A percentile compares a stretch with the other conserved stretches of the same genome.
phyloP scores from a whole-genome alignment of 108 stramenopile species.

The Mayamaea pseudoterrestris region DNA sequence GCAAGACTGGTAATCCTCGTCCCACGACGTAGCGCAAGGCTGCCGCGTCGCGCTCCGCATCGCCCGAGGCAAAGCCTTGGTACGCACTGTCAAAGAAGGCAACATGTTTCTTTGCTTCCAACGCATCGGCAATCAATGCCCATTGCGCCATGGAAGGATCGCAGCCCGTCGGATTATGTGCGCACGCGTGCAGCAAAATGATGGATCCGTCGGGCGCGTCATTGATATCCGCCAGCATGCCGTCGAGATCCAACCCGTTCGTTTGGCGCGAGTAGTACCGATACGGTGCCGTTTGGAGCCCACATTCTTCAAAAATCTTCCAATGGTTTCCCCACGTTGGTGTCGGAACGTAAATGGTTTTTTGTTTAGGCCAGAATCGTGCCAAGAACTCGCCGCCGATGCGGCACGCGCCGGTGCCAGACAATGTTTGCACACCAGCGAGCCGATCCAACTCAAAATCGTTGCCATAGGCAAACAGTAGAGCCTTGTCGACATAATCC shows the following conservation, averaged over 20 bases:
- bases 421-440: slow-evolving; percentile 87
- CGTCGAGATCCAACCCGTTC: slow-evolving; percentile 79
- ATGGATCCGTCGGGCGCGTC: slow-evolving; percentile 74
- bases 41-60: slow-evolving; percentile 87
- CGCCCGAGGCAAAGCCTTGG: slow-evolving; percentile 97
- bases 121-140: slow-evolving; percentile 56
- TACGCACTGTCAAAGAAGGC: slow-evolving; percentile 96
- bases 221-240: slow-evolving; percentile 74
- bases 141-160: slow-evolving; percentile 93
- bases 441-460: slow-evolving; percentile 53
- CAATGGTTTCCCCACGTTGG: slow-evolving; percentile 98
- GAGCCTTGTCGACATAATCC: slow-evolving; percentile 67
- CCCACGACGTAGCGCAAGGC: slow-evolving; percentile 83
- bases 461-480: slow-evolving; percentile 89
- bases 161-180: slow-evolving; percentile 98
- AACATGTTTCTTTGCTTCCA: slow-evolving; percentile 65
- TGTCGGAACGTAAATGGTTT: slow-evolving; percentile 80
- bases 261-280: slow-evolving; percentile 83
- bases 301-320: slow-evolving; percentile 78
- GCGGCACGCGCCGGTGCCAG: slow-evolving; percentile 95
- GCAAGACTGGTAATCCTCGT: slow-evolving; percentile 61
- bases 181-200: slow-evolving; percentile 95
- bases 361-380: slow-evolving; percentile 41
- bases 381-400: slow-evolving; percentile 83
- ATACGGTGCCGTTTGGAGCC: slow-evolving; percentile 78